Base-by-base conservation (phyloP, 129 eudicot species). In the Logfia minima region DNA sequence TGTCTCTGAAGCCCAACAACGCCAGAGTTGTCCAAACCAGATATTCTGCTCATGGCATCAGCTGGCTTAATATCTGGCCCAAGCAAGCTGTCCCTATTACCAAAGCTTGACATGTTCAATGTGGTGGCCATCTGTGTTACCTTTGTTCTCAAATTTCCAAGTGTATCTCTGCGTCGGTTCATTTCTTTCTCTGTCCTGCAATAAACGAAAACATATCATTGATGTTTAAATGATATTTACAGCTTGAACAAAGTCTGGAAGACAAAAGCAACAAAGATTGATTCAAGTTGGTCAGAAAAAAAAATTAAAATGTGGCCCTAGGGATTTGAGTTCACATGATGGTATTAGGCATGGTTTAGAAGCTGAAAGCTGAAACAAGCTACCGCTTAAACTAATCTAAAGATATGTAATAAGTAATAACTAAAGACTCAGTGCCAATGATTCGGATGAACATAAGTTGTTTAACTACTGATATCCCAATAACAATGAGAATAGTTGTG, bases 51-150 rank as follows among this genome's bases (percentile, higher is more conserved):
- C 89, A 85, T 89, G 74, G 94, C 97, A 86, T 95, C 99, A 87
- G 79, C 94, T 66, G 92, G 89, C 85, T 95, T 91, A 17, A 75
- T 86, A 67, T 94, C 97, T 75, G 98, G 97, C 24, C 98, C 98
- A 76, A 91, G 99, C 77, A 95, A 89, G 92, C 92, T 91, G 87
- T 89, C 97, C 78, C 99, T 89, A 71, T 78, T 95, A 71, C 88
- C 92, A 88, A 91, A 89, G 83, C 88, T 89, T 76, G 97, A 95
- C 97, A 91, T 95, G 88, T 90, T 95, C 87, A 95, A 88, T 28
- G 92, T 85, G 56, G 91, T 67, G 24, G 98, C 97, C 98, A 94
- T 94, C 84, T 94, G 97, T 72, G 82, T 91, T 70, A 86, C 92
- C 82, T 95, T 95, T 75, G 94, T 74, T 80, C 93, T 95, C 88